Evolutionary conservation across 2,329 filamentous ascomycete species (phyloP), one percentile per base, ranked within the genome.

Genomic region (Venturia effusa): DNA sequence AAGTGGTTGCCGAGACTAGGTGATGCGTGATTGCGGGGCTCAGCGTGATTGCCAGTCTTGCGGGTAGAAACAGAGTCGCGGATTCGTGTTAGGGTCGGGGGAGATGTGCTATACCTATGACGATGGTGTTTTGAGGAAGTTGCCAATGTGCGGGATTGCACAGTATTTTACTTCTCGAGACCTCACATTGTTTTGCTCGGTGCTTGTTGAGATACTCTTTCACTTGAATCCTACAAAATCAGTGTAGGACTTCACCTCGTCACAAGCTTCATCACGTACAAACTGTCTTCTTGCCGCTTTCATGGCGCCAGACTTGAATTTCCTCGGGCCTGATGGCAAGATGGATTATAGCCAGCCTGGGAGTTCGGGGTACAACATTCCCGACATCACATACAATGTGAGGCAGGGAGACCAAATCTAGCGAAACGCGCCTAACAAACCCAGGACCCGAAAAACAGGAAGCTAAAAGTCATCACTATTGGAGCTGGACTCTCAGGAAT

Each of bases 401-500:
- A 34, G 51, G 1, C 51, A 57, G 17, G 15, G 5, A 34, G n/a
- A 34, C 10, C 19, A n/a, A 11, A 22, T 7, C 6, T 30, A 19
- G 27, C 2, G 19, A n/a, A 10, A n/a, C 17, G 4, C 5, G 1
- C 19, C 30, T 57, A 34, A 57, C 15, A 32, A 13, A 22, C 34
- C 8, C 27, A 57, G 51, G 74, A 76, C 64, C 75, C 76, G 4
- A 69, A 71, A 19, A 75, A 75, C 55, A 75, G 78, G 13, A 79
- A 76, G 66, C 64, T 82, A 30, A 77, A 74, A 51, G 76, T 80
- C 2, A 66, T 82, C 45, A 80, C 76, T 10, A 79, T 81, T 63
- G 79, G 79, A 37, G 79, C 76, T 4, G 79, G 79, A 6, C 72
- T 80, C 1, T 77, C 75, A 11, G 78, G 78, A 6, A 80, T 81